Percentiles rank a stretch among this genome's conserved stretches.
These are phyloP conservation scores for Globisporangium okanoganense DNA, from an alignment of 352 stramenopile genomes.

Conservation along the genomic window DNA sequence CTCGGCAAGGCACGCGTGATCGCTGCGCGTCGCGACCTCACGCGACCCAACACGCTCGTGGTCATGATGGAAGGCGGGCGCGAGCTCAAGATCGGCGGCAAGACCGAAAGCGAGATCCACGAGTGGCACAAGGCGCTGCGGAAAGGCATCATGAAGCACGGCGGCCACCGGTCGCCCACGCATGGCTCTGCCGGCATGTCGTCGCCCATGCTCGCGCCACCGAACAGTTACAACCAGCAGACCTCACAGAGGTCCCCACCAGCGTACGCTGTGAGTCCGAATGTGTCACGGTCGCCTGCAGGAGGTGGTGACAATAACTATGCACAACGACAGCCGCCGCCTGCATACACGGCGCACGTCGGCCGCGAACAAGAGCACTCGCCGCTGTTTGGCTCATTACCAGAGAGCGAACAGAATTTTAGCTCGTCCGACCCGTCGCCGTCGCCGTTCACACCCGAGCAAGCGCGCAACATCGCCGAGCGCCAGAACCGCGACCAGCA, in stretches of 20 bases:
- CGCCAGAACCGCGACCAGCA: slow-evolving; percentile 30
- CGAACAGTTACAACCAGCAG: not conserved
- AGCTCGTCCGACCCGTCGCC: not conserved
- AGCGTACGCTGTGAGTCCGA: not conserved
- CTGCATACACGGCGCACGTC: not conserved
- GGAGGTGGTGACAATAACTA: not conserved
- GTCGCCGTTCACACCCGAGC: slow-evolving; percentile 8
- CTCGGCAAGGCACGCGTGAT: slow-evolving; percentile 55
- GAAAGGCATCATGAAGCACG: slow-evolving; percentile 33
- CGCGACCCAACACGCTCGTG: slow-evolving; percentile 51
- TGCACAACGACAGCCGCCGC: not conserved
- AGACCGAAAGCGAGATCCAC: slow-evolving; percentile 61
- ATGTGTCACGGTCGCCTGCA: not conserved
- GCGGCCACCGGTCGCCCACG: slow-evolving; percentile 26
- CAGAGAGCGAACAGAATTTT: not conserved
- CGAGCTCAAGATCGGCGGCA: slow-evolving; percentile 60
- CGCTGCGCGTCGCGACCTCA: slow-evolving; percentile 49
- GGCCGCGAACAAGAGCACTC: slow-evolving; percentile 6
- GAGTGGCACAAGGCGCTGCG: slow-evolving; percentile 69
- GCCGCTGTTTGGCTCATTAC: slow-evolving; percentile 12
- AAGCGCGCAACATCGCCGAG: slow-evolving; percentile 14
- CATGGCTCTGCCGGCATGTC: slow-evolving; percentile 2
- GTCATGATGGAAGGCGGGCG: slow-evolving; percentile 61
- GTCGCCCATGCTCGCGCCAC: slow-evolving; percentile 1
- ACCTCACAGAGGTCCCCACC: not conserved